A percentile compares a stretch with the other conserved stretches of the same genome.
Conservation (phyloP, 768 basidiomycete species). For the Collybia sp. region DNA sequence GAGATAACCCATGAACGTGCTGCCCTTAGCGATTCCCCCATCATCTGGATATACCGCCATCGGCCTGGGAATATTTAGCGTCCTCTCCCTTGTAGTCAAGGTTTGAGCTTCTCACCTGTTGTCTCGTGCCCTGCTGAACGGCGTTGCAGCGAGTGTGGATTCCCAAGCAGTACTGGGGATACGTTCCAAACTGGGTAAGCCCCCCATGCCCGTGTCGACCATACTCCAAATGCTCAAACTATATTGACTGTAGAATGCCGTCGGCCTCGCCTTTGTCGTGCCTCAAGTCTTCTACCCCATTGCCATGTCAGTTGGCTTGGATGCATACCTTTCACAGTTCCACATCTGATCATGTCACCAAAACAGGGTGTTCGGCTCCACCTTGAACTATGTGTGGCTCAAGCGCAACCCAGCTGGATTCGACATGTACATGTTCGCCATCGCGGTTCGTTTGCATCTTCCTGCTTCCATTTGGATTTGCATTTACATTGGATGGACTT, state of each 20-base stretch:
- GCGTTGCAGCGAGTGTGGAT: constrained; percentile 30
- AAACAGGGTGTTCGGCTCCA: constrained; percentile 35
- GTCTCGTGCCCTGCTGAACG: not conserved
- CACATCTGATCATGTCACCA: not conserved
- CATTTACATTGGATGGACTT: not conserved
- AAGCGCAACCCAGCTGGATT: constrained; percentile 35
- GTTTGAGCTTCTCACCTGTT: constrained; percentile 7
- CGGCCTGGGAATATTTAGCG: constrained; percentile 40
- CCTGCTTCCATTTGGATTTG: not conserved
- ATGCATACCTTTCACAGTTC: not conserved
- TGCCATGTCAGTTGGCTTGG: constrained; percentile 30
- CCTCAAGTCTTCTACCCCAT: constrained; percentile 45
- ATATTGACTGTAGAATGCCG: constrained; percentile 34
- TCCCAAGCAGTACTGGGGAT: constrained; percentile 44
- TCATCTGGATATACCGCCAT: constrained; percentile 59
- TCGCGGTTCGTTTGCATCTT: constrained; percentile 29
- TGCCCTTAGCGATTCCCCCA: constrained; percentile 37
- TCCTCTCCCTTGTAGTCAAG: constrained; percentile 40
- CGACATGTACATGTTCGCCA: constrained; percentile 57
- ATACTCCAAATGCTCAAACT: not conserved
- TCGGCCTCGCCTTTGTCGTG: constrained; percentile 50
- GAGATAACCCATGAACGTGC: not conserved
- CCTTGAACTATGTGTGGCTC: constrained; percentile 44
- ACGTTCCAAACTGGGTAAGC: constrained; percentile 47
- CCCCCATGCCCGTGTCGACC: not conserved